These are phyloP conservation scores for Trichoderma semiorbis DNA, from an alignment of 2,329 filamentous ascomycete species.

Conservation along the genomic window DNA sequence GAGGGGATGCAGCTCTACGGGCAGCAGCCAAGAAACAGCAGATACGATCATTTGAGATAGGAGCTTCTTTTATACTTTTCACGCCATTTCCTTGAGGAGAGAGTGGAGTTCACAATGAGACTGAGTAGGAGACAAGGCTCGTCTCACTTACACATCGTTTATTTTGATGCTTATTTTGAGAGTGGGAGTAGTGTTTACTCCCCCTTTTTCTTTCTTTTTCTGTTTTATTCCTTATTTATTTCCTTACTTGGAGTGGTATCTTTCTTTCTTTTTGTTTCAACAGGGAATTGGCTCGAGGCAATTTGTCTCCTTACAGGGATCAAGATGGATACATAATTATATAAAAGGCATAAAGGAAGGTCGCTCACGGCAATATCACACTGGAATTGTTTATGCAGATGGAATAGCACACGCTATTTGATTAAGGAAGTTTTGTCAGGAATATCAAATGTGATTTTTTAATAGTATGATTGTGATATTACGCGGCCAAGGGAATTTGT, in stretches of 20 bases:
- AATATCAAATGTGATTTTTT: background rate
- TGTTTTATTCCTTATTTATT: background rate
- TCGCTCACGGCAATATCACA: background rate
- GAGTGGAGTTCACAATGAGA: background rate
- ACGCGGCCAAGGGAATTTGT: background rate
- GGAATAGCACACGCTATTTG: background rate
- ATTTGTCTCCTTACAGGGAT: background rate
- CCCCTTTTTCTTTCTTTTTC: background rate
- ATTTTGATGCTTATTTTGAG: background rate
- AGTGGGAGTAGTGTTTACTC: background rate
- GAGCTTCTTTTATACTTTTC: background rate
- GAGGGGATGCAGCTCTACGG: slow-evolving; percentile 41
- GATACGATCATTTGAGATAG: slow-evolving; percentile 43
- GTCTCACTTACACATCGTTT: background rate
- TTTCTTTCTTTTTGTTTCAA: background rate
- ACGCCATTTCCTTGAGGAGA: background rate
- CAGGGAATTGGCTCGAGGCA: background rate
- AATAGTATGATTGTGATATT: background rate
- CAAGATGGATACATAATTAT: background rate
- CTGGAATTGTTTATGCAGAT: background rate
- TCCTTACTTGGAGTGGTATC: background rate
- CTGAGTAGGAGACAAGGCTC: background rate
- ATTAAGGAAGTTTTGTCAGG: background rate
- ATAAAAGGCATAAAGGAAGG: background rate
- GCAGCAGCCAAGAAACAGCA: slow-evolving; percentile 37